Conservation (phyloP, 2,329 filamentous ascomycete species). For the Eurotiales sp. region DNA sequence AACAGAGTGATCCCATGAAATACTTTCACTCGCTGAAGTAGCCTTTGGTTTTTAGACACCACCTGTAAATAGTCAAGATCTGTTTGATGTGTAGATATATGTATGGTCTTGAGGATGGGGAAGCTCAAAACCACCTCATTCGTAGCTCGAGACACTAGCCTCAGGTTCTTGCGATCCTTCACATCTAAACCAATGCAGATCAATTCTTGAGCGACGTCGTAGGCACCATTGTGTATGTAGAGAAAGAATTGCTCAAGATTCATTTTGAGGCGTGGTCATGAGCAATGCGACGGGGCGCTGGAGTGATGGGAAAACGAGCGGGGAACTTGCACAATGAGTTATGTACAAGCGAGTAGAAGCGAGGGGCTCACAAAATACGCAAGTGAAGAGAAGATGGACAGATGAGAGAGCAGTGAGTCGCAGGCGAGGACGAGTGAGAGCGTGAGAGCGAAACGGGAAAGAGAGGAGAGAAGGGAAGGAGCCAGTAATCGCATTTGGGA, state of each 20-base stretch:
- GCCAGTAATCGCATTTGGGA: no score
- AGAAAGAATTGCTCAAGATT: conserved; percentile 4
- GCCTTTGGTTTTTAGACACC: background rate
- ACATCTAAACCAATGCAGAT: background rate
- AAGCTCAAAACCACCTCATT: background rate
- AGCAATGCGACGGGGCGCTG: no score
- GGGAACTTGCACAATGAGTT: no score
- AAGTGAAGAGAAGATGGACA: no score
- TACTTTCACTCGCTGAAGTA: background rate
- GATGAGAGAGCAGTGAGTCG: no score
- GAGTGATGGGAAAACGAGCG: no score
- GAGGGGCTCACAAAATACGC: no score
- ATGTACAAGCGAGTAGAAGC: no score
- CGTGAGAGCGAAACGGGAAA: no score
- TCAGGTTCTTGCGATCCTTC: background rate
- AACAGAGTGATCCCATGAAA: conserved; percentile 5
- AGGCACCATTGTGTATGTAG: background rate
- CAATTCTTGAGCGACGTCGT: background rate
- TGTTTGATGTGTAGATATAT: background rate
- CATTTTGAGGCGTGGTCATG: no score
- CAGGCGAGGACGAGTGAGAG: no score
- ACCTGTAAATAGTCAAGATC: conserved; percentile 5
- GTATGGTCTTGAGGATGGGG: background rate
- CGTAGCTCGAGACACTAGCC: background rate
- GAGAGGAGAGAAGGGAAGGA: no score